Conservation (phyloP, 139 green algal genomes). For the Haematococcus lacustris region DNA sequence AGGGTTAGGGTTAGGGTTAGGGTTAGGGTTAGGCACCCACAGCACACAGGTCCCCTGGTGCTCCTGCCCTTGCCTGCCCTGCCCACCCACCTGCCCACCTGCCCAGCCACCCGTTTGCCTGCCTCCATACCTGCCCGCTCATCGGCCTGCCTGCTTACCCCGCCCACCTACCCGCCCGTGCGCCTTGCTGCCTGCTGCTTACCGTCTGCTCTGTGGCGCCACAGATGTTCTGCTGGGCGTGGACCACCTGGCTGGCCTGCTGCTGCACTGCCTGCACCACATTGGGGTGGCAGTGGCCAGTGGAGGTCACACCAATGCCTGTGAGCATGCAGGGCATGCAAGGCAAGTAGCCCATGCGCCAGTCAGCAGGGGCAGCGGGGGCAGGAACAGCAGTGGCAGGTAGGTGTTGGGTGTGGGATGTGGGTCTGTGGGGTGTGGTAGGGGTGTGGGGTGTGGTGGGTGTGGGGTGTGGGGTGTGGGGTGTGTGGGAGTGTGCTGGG, state of each 20-base stretch:
- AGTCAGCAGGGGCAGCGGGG: background rate
- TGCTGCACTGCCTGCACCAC: slow-evolving; percentile 68
- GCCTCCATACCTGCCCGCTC: too few relatives aligned
- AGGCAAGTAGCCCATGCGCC: background rate
- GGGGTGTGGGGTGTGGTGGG: background rate
- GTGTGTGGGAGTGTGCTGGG: background rate
- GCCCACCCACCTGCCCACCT: too few relatives aligned
- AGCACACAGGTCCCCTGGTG: background rate
- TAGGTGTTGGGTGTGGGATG: background rate
- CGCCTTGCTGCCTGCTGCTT: background rate
- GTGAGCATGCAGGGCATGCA: background rate
- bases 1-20: too few relatives aligned
- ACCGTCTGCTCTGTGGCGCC: slow-evolving; percentile 22
- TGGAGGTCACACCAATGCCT: slow-evolving; percentile 54
- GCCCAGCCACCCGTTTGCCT: background rate
- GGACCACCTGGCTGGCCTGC: slow-evolving; percentile 62
- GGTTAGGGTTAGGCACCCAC: too few relatives aligned
- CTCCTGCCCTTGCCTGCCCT: background rate
- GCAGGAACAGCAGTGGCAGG: background rate
- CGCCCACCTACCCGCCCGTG: background rate
- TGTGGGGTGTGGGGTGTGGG: background rate
- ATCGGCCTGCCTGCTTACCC: background rate
- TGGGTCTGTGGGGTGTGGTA: background rate
- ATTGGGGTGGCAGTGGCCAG: slow-evolving; percentile 75
- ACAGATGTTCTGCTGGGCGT: slow-evolving; percentile 81